Evolutionary conservation across 768 basidiomycete genomes (phyloP).

Genomic region (Calocybe cyanea): DNA sequence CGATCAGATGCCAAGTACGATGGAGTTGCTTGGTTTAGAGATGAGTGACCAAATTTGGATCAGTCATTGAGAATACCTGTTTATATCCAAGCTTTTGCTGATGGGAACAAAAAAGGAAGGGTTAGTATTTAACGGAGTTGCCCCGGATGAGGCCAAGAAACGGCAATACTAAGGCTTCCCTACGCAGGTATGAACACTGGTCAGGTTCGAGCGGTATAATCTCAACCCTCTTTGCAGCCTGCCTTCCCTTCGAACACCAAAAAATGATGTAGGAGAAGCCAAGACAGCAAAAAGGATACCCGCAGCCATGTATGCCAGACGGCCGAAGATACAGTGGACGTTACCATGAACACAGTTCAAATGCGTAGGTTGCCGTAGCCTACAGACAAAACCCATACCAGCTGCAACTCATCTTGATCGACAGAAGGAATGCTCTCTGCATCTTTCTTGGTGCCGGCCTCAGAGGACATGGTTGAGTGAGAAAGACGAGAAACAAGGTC

Average conservation of each 20-base stretch:
- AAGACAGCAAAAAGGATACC: conserved; percentile 63
- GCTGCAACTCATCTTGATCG: conserved; percentile 41
- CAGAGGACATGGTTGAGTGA: conserved; percentile 18
- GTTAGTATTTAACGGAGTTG: conserved; percentile 46
- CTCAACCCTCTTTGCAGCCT: conserved; percentile 69
- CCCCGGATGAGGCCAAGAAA: conserved; percentile 37
- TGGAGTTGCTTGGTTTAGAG: conserved; percentile 64
- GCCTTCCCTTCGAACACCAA: conserved; percentile 21
- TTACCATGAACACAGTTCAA: conserved; percentile 57
- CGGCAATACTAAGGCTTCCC: conserved; percentile 82
- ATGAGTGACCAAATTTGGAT: conserved; percentile 8
- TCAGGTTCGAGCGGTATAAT: conserved; percentile 98
- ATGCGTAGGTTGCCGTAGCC: conserved; percentile 22
- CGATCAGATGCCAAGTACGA: conserved; percentile 77
- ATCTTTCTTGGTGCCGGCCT: conserved; percentile 22
- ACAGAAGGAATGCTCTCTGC: conserved; percentile 21
- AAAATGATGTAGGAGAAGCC: conserved; percentile 20
- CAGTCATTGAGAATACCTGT: conserved; percentile 45
- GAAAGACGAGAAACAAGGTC: conserved; percentile 1
- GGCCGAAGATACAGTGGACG: conserved; percentile 53
- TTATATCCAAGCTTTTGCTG: conserved; percentile 79
- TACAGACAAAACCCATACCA: conserved; percentile 32
- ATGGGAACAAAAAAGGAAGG: conserved; percentile 22
- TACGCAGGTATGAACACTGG: conserved; percentile 97
- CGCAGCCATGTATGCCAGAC: conserved; percentile 77